Conservation (phyloP, 2,329 filamentous ascomycete species). For the Rhynchosporium agropyri region DNA sequence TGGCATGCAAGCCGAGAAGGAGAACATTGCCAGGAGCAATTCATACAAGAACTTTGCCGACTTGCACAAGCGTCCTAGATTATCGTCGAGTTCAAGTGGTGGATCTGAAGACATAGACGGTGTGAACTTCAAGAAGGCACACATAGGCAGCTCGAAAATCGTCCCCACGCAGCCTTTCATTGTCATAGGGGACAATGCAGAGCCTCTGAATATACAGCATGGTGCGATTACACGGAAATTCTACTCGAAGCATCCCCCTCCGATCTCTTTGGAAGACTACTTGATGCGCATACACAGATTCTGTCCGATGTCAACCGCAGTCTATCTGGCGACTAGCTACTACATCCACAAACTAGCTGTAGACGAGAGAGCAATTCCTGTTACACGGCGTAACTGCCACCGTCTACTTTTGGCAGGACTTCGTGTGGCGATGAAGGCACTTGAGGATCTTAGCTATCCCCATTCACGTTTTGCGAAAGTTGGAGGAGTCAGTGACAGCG, state of each 20-base stretch:
- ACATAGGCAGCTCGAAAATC: slow-evolving; percentile 33
- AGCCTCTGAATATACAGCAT: slow-evolving; percentile 77
- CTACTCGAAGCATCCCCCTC: slow-evolving; percentile 84
- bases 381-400: slow-evolving; percentile 84
- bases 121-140: slow-evolving; percentile 51
- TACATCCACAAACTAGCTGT: slow-evolving; percentile 86
- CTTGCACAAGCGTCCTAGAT: slow-evolving; percentile 39
- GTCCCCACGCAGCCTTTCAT: slow-evolving; percentile 52
- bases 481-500: slow-evolving; percentile 80
- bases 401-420: slow-evolving; percentile 82
- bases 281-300: slow-evolving; percentile 83
- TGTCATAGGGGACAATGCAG: slow-evolving; percentile 68
- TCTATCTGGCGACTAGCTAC: slow-evolving; percentile 85
- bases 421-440: slow-evolving; percentile 86
- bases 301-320: slow-evolving; percentile 91
- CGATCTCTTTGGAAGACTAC: slow-evolving; percentile 82
- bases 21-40: slow-evolving; percentile 59
- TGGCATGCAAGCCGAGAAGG: slow-evolving; percentile 64
- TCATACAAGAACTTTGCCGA: slow-evolving; percentile 49
- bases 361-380: slow-evolving; percentile 74
- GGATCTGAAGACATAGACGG: slow-evolving; percentile 52
- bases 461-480: slow-evolving; percentile 84
- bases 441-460: slow-evolving; percentile 90
- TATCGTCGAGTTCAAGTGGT: slow-evolving; percentile 33
- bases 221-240: slow-evolving; percentile 89